Evolutionary conservation across 2,329 filamentous ascomycete species (phyloP).

Genomic region (Pseudocercospora macadamiae): DNA sequence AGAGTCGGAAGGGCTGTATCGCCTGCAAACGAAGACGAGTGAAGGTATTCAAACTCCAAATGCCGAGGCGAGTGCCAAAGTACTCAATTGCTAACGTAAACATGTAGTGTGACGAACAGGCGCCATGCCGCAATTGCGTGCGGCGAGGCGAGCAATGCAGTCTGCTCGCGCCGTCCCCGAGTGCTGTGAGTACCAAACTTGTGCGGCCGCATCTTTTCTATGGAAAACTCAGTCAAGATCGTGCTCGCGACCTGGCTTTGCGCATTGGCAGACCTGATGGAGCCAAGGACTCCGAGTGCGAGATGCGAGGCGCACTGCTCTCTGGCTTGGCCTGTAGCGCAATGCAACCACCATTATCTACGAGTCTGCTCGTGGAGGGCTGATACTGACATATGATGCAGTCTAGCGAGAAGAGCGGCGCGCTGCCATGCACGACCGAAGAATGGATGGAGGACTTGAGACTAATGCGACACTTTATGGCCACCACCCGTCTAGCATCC

Average conservation of each 20-base stretch:
- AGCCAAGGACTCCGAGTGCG: too few species aligned
- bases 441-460: slow-evolving; percentile 23
- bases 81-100: background rate
- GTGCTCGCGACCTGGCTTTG: too few species aligned
- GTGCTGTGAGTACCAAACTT: slow-evolving; percentile 13
- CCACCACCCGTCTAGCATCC: slow-evolving; percentile 9
- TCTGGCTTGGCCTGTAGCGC: too few species aligned
- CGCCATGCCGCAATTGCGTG: slow-evolving; percentile 19
- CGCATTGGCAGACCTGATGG: too few species aligned
- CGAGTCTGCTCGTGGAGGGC: too few species aligned
- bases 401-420: slow-evolving; percentile 5
- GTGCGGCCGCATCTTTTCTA: background rate
- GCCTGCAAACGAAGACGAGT: slow-evolving; percentile 20
- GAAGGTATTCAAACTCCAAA: slow-evolving; percentile 12
- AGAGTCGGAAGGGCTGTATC: slow-evolving; percentile 19
- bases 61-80: background rate
- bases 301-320: too few species aligned
- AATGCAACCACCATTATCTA: too few species aligned
- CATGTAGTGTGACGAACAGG: slow-evolving; percentile 20
- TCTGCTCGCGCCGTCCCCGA: slow-evolving; percentile 15
- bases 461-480: slow-evolving; percentile 19
- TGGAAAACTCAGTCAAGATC: too few species aligned
- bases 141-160: slow-evolving; percentile 21
- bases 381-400: background rate
- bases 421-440: slow-evolving; percentile 1